Base-by-base conservation (phyloP, 1,284 basidiomycete genomes). In the Neonothopanus nambi region DNA sequence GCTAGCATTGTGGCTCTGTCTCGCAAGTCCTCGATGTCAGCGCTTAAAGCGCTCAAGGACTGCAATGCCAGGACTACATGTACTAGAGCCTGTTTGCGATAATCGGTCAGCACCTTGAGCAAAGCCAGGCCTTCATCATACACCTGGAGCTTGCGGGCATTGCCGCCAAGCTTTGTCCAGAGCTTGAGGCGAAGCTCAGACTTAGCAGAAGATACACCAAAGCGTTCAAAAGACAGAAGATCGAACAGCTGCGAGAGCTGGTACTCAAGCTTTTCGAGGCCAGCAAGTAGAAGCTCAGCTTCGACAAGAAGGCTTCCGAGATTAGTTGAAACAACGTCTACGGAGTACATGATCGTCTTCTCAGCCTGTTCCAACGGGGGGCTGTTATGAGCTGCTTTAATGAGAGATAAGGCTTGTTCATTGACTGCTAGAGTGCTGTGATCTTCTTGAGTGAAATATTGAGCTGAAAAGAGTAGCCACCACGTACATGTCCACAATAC, bases 21-120 rank as follows among this genome's bases (percentile, higher is more conserved):
- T 54, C 88, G 71, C 57, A 90, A 66, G 42, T 87, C 85, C 63
- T 87, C 86, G 75, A 91, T 82, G 57, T 89, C 87, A 38, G 80
- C 82, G 57, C 78, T 79, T 78, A 90, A 78, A 21, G 71, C 70
- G 41, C 79, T 70, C 58, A 91, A 67, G 18, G 81, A 75, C 51
- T 84, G 81, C 62, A 87, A 63, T 17, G 85, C 79, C 0, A 77
- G 79, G 30, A 77, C 76, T 21, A 90, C 85, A 58, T 87, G 85
- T 15, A 72, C 77, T 30, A 76, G 67, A 8, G 88, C 88, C 55
- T 76, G 74, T 57, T 74, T 75, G 58, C 85, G 72, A 61, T 87
- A 89, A 24, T 63, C 66, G 5, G 75, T 74, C 12, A 89, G 65
- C 42, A 77, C 76, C 54, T 72, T 73, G 56, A 91, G 71, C 45